Percentiles rank a stretch among this genome's conserved stretches.
phyloP scores from a whole-genome alignment of 1,284 basidiomycete genomes.

The Fomitiporia mediterranea region DNA sequence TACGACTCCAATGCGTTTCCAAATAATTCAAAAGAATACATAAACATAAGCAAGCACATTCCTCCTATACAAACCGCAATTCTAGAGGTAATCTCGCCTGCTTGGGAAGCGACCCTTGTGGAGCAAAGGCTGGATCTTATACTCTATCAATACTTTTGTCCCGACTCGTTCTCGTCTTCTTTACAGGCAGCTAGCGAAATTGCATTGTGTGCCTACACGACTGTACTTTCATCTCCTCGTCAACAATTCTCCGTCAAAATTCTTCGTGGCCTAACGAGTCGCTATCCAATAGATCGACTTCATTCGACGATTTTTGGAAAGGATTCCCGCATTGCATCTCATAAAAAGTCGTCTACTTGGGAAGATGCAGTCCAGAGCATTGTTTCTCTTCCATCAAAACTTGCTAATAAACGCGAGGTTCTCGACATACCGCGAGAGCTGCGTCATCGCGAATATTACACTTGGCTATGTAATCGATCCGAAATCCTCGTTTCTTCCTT shows the following conservation, averaged over 20 bases:
- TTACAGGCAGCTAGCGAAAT: slow-evolving; percentile 47
- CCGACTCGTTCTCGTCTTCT: slow-evolving; percentile 51
- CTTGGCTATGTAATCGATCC: slow-evolving; percentile 46
- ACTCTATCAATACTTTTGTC: slow-evolving; percentile 65
- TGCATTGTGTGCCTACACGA: slow-evolving; percentile 55
- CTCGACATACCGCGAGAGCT: slow-evolving; percentile 27
- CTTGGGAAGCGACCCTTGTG: slow-evolving; percentile 58
- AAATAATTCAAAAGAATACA: slow-evolving; percentile 21
- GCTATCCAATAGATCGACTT: slow-evolving; percentile 68
- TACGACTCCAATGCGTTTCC: slow-evolving; percentile 37
- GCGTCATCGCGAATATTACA: slow-evolving; percentile 50
- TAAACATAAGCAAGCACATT: slow-evolving; percentile 45
- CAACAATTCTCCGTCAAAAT: slow-evolving; percentile 44
- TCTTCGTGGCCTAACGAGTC: slow-evolving; percentile 47
- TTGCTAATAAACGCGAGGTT: slow-evolving; percentile 47
- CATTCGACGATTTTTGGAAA: slow-evolving; percentile 44
- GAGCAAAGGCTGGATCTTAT: slow-evolving; percentile 43
- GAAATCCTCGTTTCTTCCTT: slow-evolving; percentile 43
- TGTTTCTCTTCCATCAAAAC: slow-evolving; percentile 56
- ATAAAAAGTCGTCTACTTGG: slow-evolving; percentile 46
- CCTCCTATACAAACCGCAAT: slow-evolving; percentile 57
- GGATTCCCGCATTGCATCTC: slow-evolving; percentile 21
- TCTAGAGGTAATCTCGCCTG: slow-evolving; percentile 60
- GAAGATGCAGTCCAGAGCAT: slow-evolving; percentile 63
- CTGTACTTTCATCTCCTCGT: slow-evolving; percentile 49